These are phyloP conservation scores for Cornus kousa DNA, from an alignment of 148 eudicot genomes.

Conservation along the genomic window DNA sequence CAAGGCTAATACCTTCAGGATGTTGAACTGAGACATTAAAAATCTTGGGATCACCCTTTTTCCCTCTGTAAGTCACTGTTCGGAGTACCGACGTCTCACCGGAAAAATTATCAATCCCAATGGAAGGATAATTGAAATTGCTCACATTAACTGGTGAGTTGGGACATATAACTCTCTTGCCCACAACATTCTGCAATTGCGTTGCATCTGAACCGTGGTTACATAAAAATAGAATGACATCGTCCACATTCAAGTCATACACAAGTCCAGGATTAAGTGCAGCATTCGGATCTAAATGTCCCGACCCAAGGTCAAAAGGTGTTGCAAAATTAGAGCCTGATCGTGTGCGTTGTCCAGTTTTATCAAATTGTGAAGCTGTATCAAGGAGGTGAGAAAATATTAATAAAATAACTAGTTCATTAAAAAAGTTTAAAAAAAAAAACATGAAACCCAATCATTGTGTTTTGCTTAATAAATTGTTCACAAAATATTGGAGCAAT, in stretches of 20 bases:
- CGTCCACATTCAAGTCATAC: conserved; percentile 17
- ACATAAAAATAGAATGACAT: conserved; percentile 27
- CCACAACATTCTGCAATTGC: not conserved
- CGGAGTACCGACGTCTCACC: not conserved
- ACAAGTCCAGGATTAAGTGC: conserved; percentile 36
- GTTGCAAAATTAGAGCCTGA: not conserved
- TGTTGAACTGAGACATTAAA: not conserved
- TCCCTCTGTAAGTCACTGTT: not conserved
- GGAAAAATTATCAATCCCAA: not conserved
- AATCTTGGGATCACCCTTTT: not conserved
- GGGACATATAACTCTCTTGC: not conserved
- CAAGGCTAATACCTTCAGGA: not conserved
- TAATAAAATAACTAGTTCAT: not conserved
- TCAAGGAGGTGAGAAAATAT: not conserved
- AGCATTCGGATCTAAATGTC: conserved; percentile 34
- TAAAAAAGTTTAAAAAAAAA: not conserved
- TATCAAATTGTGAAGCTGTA: conserved; percentile 1
- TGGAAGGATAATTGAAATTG: not conserved
- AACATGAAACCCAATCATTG: too few relatives aligned
- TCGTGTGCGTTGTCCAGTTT: not conserved
- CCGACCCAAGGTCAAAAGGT: conserved; percentile 18
- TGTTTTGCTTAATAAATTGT: too few relatives aligned
- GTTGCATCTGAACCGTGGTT: not conserved
- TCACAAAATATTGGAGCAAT: too few relatives aligned
- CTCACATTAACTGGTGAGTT: not conserved